Evolutionary conservation across 129 eudicot genomes (phyloP).

Genomic region (Chrysanthemum seticuspe): DNA sequence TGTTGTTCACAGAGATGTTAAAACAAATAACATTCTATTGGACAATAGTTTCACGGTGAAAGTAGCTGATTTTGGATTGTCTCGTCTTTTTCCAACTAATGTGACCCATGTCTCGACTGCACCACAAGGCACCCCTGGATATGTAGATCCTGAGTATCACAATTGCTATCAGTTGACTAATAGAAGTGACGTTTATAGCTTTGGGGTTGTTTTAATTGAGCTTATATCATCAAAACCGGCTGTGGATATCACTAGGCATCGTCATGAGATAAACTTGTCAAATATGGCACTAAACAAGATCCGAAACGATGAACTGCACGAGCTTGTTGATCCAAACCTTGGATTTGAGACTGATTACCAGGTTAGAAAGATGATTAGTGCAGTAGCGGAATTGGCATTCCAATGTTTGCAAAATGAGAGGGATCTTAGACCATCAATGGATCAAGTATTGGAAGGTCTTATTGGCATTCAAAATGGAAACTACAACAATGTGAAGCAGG

Average conservation of each 20-base stretch:
- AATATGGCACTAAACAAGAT: conserved; percentile 65
- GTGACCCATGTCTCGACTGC: conserved; percentile 85
- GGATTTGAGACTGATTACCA: conserved; percentile 51
- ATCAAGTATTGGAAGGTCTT: conserved; percentile 42
- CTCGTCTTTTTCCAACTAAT: conserved; percentile 61
- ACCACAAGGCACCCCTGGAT: conserved; percentile 90
- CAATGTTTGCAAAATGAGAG: conserved; percentile 59
- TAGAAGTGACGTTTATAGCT: conserved; percentile 78
- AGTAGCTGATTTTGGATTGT: conserved; percentile 88
- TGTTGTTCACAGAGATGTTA: conserved; percentile 70
- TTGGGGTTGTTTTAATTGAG: conserved; percentile 78
- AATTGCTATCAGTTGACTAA: conserved; percentile 68
- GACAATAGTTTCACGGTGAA: conserved; percentile 65
- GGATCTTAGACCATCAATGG: conserved; percentile 72
- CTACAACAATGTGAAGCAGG: conserved; percentile 24
- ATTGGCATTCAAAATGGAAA: conserved; percentile 39
- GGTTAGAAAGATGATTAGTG: conserved; percentile 42
- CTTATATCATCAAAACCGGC: conserved; percentile 82
- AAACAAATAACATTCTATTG: conserved; percentile 64
- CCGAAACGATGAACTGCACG: conserved; percentile 44
- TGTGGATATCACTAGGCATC: conserved; percentile 67
- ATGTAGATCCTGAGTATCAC: conserved; percentile 85
- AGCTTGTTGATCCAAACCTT: conserved; percentile 64
- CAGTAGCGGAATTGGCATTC: conserved; percentile 69
- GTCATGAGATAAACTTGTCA: conserved; percentile 69